These are phyloP conservation scores for Wickerhamiella sergipiensis DNA, from an alignment of 805 yeast genomes.

Conservation along the genomic window DNA sequence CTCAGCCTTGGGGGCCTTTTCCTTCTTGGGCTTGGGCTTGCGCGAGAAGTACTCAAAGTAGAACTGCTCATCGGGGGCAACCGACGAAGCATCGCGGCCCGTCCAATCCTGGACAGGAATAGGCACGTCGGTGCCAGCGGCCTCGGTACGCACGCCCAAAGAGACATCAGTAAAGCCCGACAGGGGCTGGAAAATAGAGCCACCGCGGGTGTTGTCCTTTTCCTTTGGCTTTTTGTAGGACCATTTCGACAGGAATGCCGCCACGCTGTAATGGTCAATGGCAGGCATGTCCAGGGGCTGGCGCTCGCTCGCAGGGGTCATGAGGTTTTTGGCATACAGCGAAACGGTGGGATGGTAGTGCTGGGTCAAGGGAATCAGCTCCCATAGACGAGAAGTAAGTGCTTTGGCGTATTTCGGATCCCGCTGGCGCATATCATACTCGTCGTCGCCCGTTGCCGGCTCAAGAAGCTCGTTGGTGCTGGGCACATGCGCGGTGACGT, in stretches of 20 bases:
- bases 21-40: constrained; percentile 22
- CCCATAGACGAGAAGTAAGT: constrained; percentile 74
- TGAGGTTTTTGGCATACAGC: constrained; percentile 56
- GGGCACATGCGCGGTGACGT: constrained; percentile 30
- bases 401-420: constrained; percentile 93
- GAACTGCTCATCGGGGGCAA: constrained; percentile 79
- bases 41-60: constrained; percentile 72
- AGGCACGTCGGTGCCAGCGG: constrained; percentile 44
- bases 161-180: constrained; percentile 41
- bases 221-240: constrained; percentile 87
- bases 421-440: constrained; percentile 75
- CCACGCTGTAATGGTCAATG: constrained; percentile 70
- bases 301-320: constrained; percentile 28
- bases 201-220: constrained; percentile 60
- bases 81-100: constrained; percentile 38
- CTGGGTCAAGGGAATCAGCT: constrained; percentile 50
- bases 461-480: constrained; percentile 68
- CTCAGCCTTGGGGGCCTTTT: constrained; percentile 20
- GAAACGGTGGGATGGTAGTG: constrained; percentile 92
- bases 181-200: constrained; percentile 94
- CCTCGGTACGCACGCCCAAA: constrained; percentile 21
- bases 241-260: constrained; percentile 88
- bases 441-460: constrained; percentile 20
- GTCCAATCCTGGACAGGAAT: constrained; percentile 82
- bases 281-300: constrained; percentile 58